These are phyloP conservation scores for Colletotrichum caudatum DNA, from an alignment of 2,329 filamentous ascomycete species.

Conservation along the genomic window DNA sequence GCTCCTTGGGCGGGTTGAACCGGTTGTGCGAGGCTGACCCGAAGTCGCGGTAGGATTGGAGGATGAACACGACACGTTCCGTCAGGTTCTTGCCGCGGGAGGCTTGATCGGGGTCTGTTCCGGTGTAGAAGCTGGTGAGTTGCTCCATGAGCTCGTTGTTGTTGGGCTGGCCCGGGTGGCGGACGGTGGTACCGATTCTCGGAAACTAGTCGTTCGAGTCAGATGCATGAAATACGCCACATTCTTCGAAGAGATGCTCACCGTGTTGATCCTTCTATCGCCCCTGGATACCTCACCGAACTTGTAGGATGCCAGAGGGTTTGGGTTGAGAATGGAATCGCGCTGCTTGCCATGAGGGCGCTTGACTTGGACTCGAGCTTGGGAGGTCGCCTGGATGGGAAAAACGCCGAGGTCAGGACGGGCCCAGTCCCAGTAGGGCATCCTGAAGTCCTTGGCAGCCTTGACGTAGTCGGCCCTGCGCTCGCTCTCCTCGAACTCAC, in stretches of 20 bases:
- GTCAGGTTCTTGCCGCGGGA: conserved; percentile 31
- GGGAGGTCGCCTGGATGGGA: conserved; percentile 43
- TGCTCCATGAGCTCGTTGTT: conserved; percentile 5
- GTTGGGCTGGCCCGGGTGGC: conserved; percentile 27
- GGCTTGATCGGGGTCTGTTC: neutral
- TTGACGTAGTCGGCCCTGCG: conserved; percentile 44
- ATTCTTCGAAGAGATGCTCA: neutral
- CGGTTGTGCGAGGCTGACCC: conserved; percentile 26
- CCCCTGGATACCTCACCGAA: conserved; percentile 25
- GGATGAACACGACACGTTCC: conserved; percentile 35
- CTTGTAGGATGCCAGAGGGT: conserved; percentile 29
- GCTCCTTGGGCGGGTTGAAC: conserved; percentile 16
- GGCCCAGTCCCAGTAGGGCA: conserved; percentile 53
- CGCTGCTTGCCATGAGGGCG: conserved; percentile 45
- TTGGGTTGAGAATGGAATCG: neutral
- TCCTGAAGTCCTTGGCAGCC: conserved; percentile 48
- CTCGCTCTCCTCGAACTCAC: conserved; percentile 42
- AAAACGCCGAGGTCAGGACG: conserved; percentile 38
- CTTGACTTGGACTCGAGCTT: conserved; percentile 26
- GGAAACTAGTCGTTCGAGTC: conserved; percentile 18
- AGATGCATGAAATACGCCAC: neutral
- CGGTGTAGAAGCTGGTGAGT: conserved; percentile 26
- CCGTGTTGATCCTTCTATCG: conserved; percentile 12
- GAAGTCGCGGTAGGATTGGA: conserved; percentile 39
- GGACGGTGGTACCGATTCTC: conserved; percentile 43